phyloP scores from a whole-genome alignment of 1,284 basidiomycete genomes.

The Papiliotrema fonsecae region DNA sequence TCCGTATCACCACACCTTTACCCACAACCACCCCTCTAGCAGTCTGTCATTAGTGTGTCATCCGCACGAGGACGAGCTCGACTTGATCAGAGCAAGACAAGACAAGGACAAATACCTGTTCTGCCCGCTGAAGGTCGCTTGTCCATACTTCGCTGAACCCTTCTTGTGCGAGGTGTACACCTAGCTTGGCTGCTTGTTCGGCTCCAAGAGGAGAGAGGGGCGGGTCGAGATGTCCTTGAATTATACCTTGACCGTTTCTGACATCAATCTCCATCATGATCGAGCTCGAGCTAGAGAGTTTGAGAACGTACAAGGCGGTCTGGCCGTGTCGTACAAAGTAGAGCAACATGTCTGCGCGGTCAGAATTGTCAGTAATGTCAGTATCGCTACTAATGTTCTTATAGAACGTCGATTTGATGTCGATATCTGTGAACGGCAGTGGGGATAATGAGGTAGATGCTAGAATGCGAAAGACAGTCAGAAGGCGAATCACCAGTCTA shows the following conservation, averaged over 20 bases:
- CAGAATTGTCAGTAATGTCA: too few relatives aligned
- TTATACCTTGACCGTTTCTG: not conserved
- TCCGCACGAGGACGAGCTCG: too few relatives aligned
- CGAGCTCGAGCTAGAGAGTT: not conserved
- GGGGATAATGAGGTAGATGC: not conserved
- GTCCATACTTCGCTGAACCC: not conserved
- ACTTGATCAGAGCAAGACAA: too few relatives aligned
- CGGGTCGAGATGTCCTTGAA: conserved; percentile 5
- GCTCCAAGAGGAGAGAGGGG: not conserved
- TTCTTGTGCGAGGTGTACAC: not conserved
- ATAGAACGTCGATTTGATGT: too few relatives aligned
- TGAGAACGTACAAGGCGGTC: conserved; percentile 1
- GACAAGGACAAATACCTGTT: not conserved
- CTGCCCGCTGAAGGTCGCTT: not conserved
- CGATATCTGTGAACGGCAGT: too few relatives aligned
- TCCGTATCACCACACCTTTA: not conserved
- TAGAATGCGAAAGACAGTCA: too few relatives aligned
- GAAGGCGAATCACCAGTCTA: too few relatives aligned
- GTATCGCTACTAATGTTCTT: too few relatives aligned
- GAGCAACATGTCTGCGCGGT: not conserved
- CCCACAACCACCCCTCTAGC: not conserved
- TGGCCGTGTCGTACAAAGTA: conserved; percentile 5
- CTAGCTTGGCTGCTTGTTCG: not conserved
- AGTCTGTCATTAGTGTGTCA: not conserved
- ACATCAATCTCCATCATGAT: not conserved